phyloP scores from a whole-genome alignment of 768 basidiomycete genomes.

The Kondoa malvinella region DNA sequence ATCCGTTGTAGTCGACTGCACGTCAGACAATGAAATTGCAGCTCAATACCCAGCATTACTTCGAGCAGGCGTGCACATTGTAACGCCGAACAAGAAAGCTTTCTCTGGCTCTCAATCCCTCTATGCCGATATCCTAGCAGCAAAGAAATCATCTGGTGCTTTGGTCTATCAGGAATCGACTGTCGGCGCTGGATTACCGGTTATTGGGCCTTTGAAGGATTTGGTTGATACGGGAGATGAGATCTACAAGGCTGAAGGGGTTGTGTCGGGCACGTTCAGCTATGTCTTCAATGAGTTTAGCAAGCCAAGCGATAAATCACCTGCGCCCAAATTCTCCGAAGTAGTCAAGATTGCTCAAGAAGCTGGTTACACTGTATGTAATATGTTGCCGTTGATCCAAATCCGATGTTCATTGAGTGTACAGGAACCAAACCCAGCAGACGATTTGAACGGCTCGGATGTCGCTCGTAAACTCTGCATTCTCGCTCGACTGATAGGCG shows the following conservation, averaged over 20 bases:
- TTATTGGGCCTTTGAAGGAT: slow-evolving; percentile 81
- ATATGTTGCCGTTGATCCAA: not conserved
- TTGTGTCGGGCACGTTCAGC: slow-evolving; percentile 91
- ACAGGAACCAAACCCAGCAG: slow-evolving; percentile 91
- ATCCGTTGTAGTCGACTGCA: slow-evolving; percentile 75
- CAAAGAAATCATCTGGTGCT: slow-evolving; percentile 44
- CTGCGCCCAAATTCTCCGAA: slow-evolving; percentile 52
- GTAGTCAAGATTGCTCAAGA: slow-evolving; percentile 75
- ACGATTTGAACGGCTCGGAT: slow-evolving; percentile 90
- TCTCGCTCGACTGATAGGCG: slow-evolving; percentile 51
- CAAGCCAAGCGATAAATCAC: slow-evolving; percentile 34
- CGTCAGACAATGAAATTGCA: slow-evolving; percentile 67
- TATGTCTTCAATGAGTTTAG: slow-evolving; percentile 98
- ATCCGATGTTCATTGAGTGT: not conserved
- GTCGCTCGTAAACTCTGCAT: slow-evolving; percentile 96
- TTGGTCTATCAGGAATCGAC: slow-evolving; percentile 54
- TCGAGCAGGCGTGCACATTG: slow-evolving; percentile 58
- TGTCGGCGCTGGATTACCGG: slow-evolving; percentile 86
- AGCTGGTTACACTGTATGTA: slow-evolving; percentile 73
- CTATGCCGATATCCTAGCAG: slow-evolving; percentile 50
- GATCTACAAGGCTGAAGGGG: slow-evolving; percentile 83
- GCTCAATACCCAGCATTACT: slow-evolving; percentile 64
- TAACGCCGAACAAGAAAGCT: slow-evolving; percentile 97
- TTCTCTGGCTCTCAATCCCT: slow-evolving; percentile 55
- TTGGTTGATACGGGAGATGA: slow-evolving; percentile 82